Conservation (phyloP, 2,329 filamentous ascomycete species). For the Fusarium ambrosium region DNA sequence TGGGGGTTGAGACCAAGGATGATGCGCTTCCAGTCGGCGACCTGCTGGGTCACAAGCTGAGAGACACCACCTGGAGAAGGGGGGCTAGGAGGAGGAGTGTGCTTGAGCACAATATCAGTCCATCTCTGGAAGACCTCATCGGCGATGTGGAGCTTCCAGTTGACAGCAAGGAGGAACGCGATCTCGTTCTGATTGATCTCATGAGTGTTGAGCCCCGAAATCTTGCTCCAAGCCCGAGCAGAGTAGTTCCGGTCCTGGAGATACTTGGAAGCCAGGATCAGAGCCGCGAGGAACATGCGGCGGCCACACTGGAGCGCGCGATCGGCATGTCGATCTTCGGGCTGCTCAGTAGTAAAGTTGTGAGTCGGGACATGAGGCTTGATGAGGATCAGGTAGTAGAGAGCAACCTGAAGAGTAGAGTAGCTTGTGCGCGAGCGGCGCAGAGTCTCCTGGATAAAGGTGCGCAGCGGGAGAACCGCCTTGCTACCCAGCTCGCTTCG, state of each 20-base stretch:
- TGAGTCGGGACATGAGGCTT: slow-evolving; percentile 87
- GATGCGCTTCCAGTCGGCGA: slow-evolving; percentile 69
- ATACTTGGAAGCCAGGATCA: slow-evolving; percentile 98
- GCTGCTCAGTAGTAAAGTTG: slow-evolving; percentile 90
- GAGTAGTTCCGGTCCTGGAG: slow-evolving; percentile 98
- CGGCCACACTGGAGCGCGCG: slow-evolving; percentile 94
- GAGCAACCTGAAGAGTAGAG: slow-evolving; percentile 94
- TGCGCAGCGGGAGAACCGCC: slow-evolving; percentile 88
- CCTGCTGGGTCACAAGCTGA: slow-evolving; percentile 61
- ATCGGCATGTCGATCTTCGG: slow-evolving; percentile 76
- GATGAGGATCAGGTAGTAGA: slow-evolving; percentile 96
- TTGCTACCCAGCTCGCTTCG: slow-evolving; percentile 79
- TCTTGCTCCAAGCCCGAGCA: slow-evolving; percentile 98
- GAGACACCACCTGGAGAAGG: slow-evolving; percentile 65
- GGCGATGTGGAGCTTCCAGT: slow-evolving; percentile 95
- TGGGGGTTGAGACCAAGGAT: slow-evolving; percentile 69
- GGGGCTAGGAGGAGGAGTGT: slow-evolving; percentile 78
- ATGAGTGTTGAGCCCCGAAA: slow-evolving; percentile 90
- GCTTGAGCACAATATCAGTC: slow-evolving; percentile 91
- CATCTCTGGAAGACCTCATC: slow-evolving; percentile 91
- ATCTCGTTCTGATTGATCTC: slow-evolving; percentile 99
- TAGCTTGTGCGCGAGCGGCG: slow-evolving; percentile 96
- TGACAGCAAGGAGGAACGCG: slow-evolving; percentile 88
- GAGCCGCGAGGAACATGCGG: slow-evolving; percentile 94
- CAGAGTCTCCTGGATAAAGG: slow-evolving; percentile 97